Conservation (phyloP, 2,329 filamentous ascomycete species). For the Pseudogymnoascus sp. region DNA sequence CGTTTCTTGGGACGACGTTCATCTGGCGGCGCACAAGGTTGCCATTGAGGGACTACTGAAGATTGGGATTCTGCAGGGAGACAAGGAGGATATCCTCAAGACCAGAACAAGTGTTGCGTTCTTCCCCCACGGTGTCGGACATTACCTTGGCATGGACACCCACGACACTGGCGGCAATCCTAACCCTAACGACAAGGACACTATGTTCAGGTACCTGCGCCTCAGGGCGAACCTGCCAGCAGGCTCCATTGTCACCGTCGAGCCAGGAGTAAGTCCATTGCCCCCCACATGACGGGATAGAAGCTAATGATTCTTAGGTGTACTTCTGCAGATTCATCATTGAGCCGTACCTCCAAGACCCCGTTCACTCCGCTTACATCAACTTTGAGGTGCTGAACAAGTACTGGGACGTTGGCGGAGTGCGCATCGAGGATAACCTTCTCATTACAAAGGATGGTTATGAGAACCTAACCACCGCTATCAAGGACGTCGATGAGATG, state of each 20-base stretch:
- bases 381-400: slow-evolving; percentile 62
- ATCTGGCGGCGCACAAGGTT: slow-evolving; percentile 70
- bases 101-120: slow-evolving; percentile 80
- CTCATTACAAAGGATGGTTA: slow-evolving; percentile 61
- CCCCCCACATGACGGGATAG: slow-evolving; percentile 11
- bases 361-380: slow-evolving; percentile 68
- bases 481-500: slow-evolving; percentile 59
- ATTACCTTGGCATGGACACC: slow-evolving; percentile 88
- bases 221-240: slow-evolving; percentile 68
- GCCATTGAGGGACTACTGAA: slow-evolving; percentile 71
- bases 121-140: slow-evolving; percentile 84
- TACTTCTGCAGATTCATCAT: slow-evolving; percentile 93
- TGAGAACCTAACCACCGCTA: slow-evolving; percentile 65
- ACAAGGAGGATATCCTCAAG: slow-evolving; percentile 65
- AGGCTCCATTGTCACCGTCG: slow-evolving; percentile 83
- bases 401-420: slow-evolving; percentile 77
- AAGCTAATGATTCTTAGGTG: slow-evolving; percentile 40
- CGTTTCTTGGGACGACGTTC: slow-evolving; percentile 73
- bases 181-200: slow-evolving; percentile 70
- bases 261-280: slow-evolving; percentile 64
- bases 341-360: slow-evolving; percentile 66
- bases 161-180: slow-evolving; percentile 78
- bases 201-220: slow-evolving; percentile 79
- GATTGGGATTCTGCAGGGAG: slow-evolving; percentile 65
- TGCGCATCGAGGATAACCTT: slow-evolving; percentile 65